Evolutionary conservation across 805 yeast species (phyloP).

Genomic region (Myxozyma neotropica): DNA sequence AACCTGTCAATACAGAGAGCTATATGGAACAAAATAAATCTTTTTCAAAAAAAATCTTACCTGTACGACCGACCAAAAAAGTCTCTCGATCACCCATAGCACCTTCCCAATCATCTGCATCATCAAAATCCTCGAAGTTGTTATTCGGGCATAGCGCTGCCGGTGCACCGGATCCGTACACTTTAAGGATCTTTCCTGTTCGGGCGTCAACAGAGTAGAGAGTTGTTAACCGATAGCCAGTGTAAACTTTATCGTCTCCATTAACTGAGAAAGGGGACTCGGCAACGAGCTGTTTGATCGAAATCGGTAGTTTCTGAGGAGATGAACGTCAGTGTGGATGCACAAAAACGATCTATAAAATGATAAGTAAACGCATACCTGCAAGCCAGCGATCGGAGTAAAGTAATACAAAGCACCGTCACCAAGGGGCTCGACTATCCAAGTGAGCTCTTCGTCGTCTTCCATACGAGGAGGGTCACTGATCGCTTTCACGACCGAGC

Average conservation of each 20-base stretch:
- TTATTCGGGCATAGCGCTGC: slow-evolving; percentile 35
- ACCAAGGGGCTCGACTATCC: slow-evolving; percentile 90
- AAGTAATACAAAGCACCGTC: slow-evolving; percentile 86
- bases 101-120: slow-evolving; percentile 25
- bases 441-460: slow-evolving; percentile 51
- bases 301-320: slow-evolving; percentile 64
- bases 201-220: slow-evolving; percentile 71
- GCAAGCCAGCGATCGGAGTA: slow-evolving; percentile 71
- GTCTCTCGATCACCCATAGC: slow-evolving; percentile 18
- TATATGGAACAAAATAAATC: slow-evolving; percentile 23
- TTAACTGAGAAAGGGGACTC: slow-evolving; percentile 86
- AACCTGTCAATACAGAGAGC: neutral
- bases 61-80: slow-evolving; percentile 26
- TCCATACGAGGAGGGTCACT: slow-evolving; percentile 22
- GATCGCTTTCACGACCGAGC: slow-evolving; percentile 57
- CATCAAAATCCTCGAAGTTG: slow-evolving; percentile 28
- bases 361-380: slow-evolving; percentile 41
- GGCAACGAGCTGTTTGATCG: slow-evolving; percentile 72
- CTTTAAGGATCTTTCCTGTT: slow-evolving; percentile 71
- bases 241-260: slow-evolving; percentile 77
- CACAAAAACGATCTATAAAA: neutral
- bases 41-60: neutral
- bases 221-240: slow-evolving; percentile 79
- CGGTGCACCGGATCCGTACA: slow-evolving; percentile 60
- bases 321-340: neutral